Base-by-base conservation (phyloP, 2,329 filamentous ascomycete species). In the Diaporthe sp. region DNA sequence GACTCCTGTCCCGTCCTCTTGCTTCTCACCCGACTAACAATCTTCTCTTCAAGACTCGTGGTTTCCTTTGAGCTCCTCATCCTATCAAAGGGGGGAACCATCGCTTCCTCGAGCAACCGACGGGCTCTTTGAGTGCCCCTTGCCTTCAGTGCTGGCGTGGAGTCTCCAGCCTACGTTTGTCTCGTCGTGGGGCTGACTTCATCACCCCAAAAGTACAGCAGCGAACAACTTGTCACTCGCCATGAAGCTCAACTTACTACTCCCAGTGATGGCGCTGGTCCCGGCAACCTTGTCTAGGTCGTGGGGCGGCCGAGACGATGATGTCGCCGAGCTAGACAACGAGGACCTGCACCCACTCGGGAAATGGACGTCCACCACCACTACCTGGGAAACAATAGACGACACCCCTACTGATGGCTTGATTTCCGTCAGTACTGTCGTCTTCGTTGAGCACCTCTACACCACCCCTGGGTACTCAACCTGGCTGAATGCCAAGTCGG, bases 381-480 rank as follows among this genome's bases (percentile, higher is more conserved):
- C 57, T 3, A 17, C 15, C 13, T 25, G 4, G 3, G 31, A 42
- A 4, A 25, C 34, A 2, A 20, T 65, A 49, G 37, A n/a, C 17
- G 37, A 22, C 34, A 22, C 7, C 7, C 22, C 34, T 25, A 20
- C 10, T 5, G 22, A n/a, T 4, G 39, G 13, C 22, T 13, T n/a
- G 37, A 13, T 39, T 17, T 22, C 61, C 20, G 20, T 49, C 61
- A 67, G 61, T n/a, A 67, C 61, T 34, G 42, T 67, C 61, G 61
- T 67, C 9, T 49, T 67, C 5, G 42, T 67, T 31, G 61, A 49
- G 61, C 25, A 49, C 20, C 17, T 49, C 61, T 67, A 49, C 20
- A 67, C 61, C 28, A 67, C 61, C 61, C 61, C 61, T 9, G 61
- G 61, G 25, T 34, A n/a, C 39, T 34, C 61, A n/a, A 63, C 60